These are phyloP conservation scores for Theileria orientalis DNA, from an alignment of 169 alveolate species.

Conservation along the genomic window DNA sequence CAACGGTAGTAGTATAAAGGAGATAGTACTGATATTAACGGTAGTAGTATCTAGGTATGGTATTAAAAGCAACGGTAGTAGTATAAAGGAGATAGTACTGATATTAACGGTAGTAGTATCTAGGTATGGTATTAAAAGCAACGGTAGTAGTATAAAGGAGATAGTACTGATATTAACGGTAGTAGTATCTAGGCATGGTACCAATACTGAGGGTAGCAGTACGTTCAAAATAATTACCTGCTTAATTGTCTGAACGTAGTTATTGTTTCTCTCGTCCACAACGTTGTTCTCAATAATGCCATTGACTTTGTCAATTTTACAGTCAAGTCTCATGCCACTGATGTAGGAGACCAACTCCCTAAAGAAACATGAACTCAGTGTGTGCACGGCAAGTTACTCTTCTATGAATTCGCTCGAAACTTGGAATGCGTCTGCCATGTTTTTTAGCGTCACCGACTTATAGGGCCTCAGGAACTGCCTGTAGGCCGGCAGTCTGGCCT, in stretches of 20 bases:
- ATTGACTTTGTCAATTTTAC: slow-evolving; percentile 93
- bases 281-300: slow-evolving; percentile 90
- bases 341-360: slow-evolving; percentile 88
- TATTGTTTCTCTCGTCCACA: slow-evolving; percentile 85
- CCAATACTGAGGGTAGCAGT: too few species aligned
- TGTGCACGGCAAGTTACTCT: slow-evolving; percentile 58
- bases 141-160: too few species aligned
- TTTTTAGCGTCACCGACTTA: slow-evolving; percentile 90
- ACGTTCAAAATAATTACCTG: slow-evolving; percentile 61
- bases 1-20: too few species aligned
- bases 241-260: slow-evolving; percentile 82
- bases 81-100: too few species aligned
- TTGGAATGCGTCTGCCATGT: slow-evolving; percentile 94
- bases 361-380: background rate
- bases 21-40: too few species aligned
- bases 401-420: slow-evolving; percentile 90
- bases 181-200: too few species aligned
- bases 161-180: too few species aligned
- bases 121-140: too few species aligned
- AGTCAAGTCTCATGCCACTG: slow-evolving; percentile 87
- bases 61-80: too few species aligned
- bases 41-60: too few species aligned
- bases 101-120: too few species aligned
- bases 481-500: slow-evolving; percentile 93
- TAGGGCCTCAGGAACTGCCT: slow-evolving; percentile 91